Percentiles rank a stretch among this genome's conserved stretches.
Evolutionary conservation across 805 yeast genomes (phyloP).

Genomic region (Cyberlindnera petersonii): DNA sequence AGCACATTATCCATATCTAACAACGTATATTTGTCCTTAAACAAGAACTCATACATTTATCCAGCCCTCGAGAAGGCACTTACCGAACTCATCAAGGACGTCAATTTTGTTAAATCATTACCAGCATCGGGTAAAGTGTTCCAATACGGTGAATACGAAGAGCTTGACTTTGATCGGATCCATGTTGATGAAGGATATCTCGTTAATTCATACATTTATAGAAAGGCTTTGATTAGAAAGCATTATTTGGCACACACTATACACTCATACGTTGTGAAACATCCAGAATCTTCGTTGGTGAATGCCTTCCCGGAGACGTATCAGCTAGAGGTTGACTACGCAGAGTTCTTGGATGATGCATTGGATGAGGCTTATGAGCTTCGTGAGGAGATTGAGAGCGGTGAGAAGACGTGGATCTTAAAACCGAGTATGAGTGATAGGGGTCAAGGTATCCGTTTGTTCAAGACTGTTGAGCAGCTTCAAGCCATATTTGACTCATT

Average conservation of each 20-base stretch:
- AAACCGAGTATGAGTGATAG: conserved; percentile 97
- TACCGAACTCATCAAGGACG: conserved; percentile 30
- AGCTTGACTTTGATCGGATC: conserved; percentile 68
- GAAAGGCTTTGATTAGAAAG: conserved; percentile 89
- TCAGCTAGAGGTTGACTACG: conserved; percentile 86
- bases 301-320: conserved; percentile 69
- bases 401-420: conserved; percentile 73
- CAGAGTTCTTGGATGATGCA: conserved; percentile 92
- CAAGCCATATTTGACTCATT: conserved; percentile 82
- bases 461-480: conserved; percentile 71
- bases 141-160: conserved; percentile 90
- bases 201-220: conserved; percentile 75
- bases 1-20: too few relatives aligned
- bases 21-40: conserved; percentile 29
- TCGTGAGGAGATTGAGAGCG: conserved; percentile 65
- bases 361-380: conserved; percentile 90
- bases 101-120: conserved; percentile 22
- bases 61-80: conserved; percentile 34
- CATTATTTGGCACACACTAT: conserved; percentile 85
- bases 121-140: conserved; percentile 38
- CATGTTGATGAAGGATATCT: conserved; percentile 46
- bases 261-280: conserved; percentile 66
- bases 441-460: conserved; percentile 91
- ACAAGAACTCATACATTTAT: conserved; percentile 38
- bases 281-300: conserved; percentile 61